phyloP scores from a whole-genome alignment of 2,329 filamentous ascomycete genomes.

The Xylariaceae sp. region DNA sequence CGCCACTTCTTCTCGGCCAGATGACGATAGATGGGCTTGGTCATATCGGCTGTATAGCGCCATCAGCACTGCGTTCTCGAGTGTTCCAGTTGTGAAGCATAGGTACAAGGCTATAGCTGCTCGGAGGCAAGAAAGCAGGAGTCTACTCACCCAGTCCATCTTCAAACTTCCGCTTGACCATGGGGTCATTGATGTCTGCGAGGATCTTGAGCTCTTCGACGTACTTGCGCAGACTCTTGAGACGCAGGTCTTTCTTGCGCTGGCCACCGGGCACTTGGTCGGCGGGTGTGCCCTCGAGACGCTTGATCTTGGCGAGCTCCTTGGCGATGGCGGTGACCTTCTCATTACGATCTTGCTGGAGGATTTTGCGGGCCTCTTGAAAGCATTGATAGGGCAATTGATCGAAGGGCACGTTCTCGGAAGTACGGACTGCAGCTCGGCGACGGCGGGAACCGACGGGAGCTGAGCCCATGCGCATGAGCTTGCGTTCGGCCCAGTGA shows the following conservation, averaged over 20 bases:
- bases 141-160: conserved; percentile 71
- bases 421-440: conserved; percentile 65
- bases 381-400: conserved; percentile 96
- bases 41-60: conserved; percentile 73
- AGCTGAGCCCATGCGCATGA: conserved; percentile 64
- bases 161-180: conserved; percentile 91
- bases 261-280: conserved; percentile 59
- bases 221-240: conserved; percentile 67
- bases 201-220: conserved; percentile 79
- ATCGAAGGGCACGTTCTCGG: conserved; percentile 75
- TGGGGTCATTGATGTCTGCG: conserved; percentile 90
- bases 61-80: conserved; percentile 14
- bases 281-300: conserved; percentile 56
- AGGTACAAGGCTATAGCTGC: not conserved
- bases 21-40: conserved; percentile 90
- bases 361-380: conserved; percentile 84
- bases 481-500: conserved; percentile 59
- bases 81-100: not conserved
- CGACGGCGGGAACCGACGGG: conserved; percentile 83
- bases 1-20: conserved; percentile 88
- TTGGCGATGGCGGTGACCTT: conserved; percentile 71
- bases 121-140: not conserved
- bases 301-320: conserved; percentile 65
- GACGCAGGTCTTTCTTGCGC: conserved; percentile 58
- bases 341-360: conserved; percentile 73